Evolutionary conservation across 345 rosid species (phyloP).

Genomic region (Arabis hirsuta): DNA sequence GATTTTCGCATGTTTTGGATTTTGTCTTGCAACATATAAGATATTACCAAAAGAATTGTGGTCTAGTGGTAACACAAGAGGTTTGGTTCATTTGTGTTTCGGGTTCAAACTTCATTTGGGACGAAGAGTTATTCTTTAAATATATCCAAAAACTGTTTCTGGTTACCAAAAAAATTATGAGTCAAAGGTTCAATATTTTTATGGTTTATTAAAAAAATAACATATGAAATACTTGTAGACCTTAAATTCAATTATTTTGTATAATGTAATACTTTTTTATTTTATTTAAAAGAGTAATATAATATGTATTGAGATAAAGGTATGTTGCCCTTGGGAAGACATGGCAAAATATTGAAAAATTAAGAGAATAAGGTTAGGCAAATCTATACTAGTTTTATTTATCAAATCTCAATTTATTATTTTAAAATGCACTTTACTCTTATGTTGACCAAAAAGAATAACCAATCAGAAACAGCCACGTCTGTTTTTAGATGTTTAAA

Average conservation of each 20-base stretch:
- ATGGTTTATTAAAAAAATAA: too few relatives aligned
- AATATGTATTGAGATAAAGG: neutral
- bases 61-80: too few relatives aligned
- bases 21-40: neutral
- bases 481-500: neutral
- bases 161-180: too few relatives aligned
- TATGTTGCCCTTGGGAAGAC: conserved; percentile 24
- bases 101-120: too few relatives aligned
- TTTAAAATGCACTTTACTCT: too few relatives aligned
- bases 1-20: neutral
- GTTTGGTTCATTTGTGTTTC: too few relatives aligned
- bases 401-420: conserved; percentile 11
- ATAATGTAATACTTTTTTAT: too few relatives aligned
- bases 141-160: too few relatives aligned
- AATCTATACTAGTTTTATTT: neutral
- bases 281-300: neutral
- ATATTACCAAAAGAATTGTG: too few relatives aligned
- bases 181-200: too few relatives aligned
- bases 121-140: too few relatives aligned
- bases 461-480: neutral
- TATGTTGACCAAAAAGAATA: neutral
- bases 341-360: neutral
- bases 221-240: neutral
- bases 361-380: conserved; percentile 7
- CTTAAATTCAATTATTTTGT: neutral